Conservation (phyloP, 1,139 yeast species). For the Taphrina pruni region DNA sequence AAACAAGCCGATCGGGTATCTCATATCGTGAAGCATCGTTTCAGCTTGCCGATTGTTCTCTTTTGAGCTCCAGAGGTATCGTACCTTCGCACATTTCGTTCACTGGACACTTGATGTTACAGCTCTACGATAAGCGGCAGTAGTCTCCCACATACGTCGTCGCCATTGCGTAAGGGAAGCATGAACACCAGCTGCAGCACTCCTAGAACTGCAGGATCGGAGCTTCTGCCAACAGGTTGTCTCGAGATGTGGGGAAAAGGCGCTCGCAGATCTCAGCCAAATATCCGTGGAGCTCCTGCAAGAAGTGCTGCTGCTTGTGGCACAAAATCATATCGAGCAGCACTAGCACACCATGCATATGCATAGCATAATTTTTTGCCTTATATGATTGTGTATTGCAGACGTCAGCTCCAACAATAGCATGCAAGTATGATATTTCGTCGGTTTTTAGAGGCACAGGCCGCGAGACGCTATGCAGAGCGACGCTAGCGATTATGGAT, state of each 20-base stretch:
- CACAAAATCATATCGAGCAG: too few relatives aligned
- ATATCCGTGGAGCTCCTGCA: not conserved
- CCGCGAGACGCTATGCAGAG: not conserved
- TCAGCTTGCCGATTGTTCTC: not conserved
- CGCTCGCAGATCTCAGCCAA: not conserved
- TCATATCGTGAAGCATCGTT: not conserved
- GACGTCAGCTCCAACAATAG: too few relatives aligned
- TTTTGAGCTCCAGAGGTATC: not conserved
- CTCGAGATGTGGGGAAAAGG: not conserved
- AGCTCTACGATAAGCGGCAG: not conserved
- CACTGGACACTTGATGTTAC: too few relatives aligned
- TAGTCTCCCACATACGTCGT: not conserved
- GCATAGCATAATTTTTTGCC: too few relatives aligned
- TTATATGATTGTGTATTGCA: not conserved
- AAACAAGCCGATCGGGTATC: not conserved
- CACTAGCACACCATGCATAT: too few relatives aligned
- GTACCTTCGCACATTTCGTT: too few relatives aligned
- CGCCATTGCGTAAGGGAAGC: too few relatives aligned
- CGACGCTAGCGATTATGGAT: slow-evolving; percentile 19
- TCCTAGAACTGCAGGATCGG: not conserved
- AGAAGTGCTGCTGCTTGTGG: not conserved
- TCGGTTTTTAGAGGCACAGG: not conserved
- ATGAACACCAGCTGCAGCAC: too few relatives aligned
- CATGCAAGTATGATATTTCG: not conserved
- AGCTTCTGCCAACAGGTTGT: not conserved